These are phyloP conservation scores for Aspergillus aculeatinus DNA, from an alignment of 2,329 filamentous ascomycete species.

Conservation along the genomic window DNA sequence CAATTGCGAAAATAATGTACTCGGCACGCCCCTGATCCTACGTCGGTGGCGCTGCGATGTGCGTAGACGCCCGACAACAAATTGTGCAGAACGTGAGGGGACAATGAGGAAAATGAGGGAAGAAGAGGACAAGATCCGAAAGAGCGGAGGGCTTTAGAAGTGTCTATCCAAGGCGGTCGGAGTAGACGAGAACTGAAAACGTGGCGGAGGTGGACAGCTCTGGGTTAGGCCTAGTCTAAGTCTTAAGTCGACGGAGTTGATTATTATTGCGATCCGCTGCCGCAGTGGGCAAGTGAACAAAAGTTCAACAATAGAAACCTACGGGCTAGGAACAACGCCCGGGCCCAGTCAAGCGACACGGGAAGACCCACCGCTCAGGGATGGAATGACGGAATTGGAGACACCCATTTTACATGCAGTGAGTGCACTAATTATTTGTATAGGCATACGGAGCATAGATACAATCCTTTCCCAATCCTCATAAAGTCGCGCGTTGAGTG, in stretches of 20 bases:
- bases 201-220: conserved; percentile 21
- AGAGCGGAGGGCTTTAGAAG: not conserved
- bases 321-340: conserved; percentile 2
- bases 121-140: conserved; percentile 1
- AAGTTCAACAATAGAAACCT: conserved; percentile 3
- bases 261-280: conserved; percentile 20
- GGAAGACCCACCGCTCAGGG: conserved; percentile 16
- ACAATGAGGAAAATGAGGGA: not conserved
- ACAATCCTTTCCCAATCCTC: not conserved
- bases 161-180: conserved; percentile 3
- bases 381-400: not conserved
- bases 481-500: not conserved
- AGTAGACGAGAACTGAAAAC: conserved; percentile 16
- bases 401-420: not conserved
- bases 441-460: not conserved
- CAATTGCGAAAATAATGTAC: conserved; percentile 15
- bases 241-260: not conserved
- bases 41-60: not conserved
- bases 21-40: not conserved
- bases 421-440: not conserved
- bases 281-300: conserved; percentile 11
- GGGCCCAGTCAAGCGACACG: conserved; percentile 10
- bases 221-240: not conserved
- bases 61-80: not conserved
- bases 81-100: not conserved